Evolutionary conservation across 1,284 basidiomycete genomes (phyloP).

Genomic region (Anthracocystis walkeri): DNA sequence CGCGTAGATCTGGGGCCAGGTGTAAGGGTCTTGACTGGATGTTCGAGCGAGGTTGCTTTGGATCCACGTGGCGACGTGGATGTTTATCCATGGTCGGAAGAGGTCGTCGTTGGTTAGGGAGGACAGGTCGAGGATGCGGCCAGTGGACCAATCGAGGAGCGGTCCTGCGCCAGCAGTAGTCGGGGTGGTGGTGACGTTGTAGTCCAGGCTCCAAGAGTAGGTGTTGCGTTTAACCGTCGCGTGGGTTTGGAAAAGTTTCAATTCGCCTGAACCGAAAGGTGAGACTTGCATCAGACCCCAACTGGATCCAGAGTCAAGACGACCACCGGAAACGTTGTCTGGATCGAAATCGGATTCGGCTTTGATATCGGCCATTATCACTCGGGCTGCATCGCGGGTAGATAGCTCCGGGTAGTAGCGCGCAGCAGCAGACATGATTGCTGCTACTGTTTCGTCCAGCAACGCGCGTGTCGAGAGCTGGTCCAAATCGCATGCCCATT

Average conservation of each 20-base stretch:
- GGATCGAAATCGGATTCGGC: conserved; percentile 65
- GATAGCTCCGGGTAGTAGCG: conserved; percentile 67
- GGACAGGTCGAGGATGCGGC: conserved; percentile 37
- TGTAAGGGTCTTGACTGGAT: conserved; percentile 57
- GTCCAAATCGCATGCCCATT: conserved; percentile 60
- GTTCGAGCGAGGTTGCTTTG: conserved; percentile 64
- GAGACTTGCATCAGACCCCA: conserved; percentile 65
- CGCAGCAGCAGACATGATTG: conserved; percentile 59
- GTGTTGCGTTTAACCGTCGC: conserved; percentile 44
- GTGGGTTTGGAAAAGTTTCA: conserved; percentile 56
- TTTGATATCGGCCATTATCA: conserved; percentile 66
- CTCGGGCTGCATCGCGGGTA: conserved; percentile 52
- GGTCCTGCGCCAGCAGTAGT: conserved; percentile 29
- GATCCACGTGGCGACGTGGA: conserved; percentile 66
- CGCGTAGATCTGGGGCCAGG: conserved; percentile 49
- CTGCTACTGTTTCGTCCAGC: conserved; percentile 62
- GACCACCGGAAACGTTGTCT: conserved; percentile 39
- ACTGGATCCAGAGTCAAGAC: conserved; percentile 60
- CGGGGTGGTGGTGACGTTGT: conserved; percentile 36
- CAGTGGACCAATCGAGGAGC: conserved; percentile 59
- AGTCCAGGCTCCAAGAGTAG: conserved; percentile 48
- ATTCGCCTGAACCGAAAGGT: conserved; percentile 52
- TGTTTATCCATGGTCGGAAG: conserved; percentile 66
- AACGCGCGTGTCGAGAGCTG: conserved; percentile 47
- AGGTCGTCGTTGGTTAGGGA: conserved; percentile 54